Base-by-base conservation (phyloP, 2,329 filamentous ascomycete species). In the Fusarium miscanthi region DNA sequence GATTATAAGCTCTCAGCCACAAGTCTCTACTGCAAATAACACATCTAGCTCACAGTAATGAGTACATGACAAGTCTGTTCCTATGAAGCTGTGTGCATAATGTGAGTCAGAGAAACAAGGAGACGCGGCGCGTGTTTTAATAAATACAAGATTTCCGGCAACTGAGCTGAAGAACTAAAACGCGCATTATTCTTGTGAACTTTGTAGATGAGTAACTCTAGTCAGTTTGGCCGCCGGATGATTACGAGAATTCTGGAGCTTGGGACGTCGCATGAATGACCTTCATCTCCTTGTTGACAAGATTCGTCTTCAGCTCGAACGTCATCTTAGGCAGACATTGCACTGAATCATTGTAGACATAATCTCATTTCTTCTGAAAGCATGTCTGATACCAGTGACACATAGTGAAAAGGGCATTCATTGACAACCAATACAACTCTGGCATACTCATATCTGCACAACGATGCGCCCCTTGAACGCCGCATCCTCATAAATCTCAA, bases 401-500 rank as follows among this genome's bases (percentile, higher is more conserved):
- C 35, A 37, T 11, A 9, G 10, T 37, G 35, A 19, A 11, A 19
- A 19, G 10, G 17, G 9, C 10, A 37, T 16, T 11, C 6, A 37
- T 16, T 11, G 9, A 11, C 17, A 37, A 4, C 4, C 9, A 37
- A 37, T 37, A 19, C 2, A 7, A 30, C 4, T 30, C 27, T 11
- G 53, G 9, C 10, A 12, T 17, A 3, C 14, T 25, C 5, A n/a
- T 53, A 65, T 59, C 25, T 51, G 43, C 21, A 65, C 43, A 12
- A 65, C 49, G 27, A 65, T 66, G 3, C 63, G 42, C 9, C 63
- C 63, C 38, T 49, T 65, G 19, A 66, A 66, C 27, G 43, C 23
- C 13, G 49, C 31, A 25, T 66, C 60, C 27, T 66, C 63, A 25
- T 66, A 66, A n/a, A 65, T 49, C 1, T 43, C 43, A 19, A 65